Percentiles rank a stretch among this genome's conserved stretches.
These are phyloP conservation scores for Neurospora africana DNA, from an alignment of 495 filamentous ascomycete genomes.

Conservation along the genomic window DNA sequence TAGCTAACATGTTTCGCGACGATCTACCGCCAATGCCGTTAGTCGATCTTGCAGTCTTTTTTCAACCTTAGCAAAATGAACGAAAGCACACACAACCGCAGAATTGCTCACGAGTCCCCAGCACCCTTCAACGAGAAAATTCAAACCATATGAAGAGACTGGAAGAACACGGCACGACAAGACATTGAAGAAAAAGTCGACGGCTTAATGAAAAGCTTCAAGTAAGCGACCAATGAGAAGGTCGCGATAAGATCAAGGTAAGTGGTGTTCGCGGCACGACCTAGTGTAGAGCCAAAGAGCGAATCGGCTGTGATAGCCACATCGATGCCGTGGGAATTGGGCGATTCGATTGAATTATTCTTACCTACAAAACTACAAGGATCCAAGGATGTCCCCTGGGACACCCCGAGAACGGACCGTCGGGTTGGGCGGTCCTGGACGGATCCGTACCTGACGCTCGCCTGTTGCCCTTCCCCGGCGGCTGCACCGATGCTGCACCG, in stretches of 20 bases:
- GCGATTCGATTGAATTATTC: slow-evolving; percentile 9
- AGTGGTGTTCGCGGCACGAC: background rate
- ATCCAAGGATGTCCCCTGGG: background rate
- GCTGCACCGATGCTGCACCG: background rate
- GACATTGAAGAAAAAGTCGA: background rate
- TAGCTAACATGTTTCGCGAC: background rate
- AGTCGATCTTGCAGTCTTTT: background rate
- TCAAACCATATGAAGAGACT: background rate
- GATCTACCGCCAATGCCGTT: background rate
- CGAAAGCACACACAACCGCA: background rate
- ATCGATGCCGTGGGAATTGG: slow-evolving; percentile 2
- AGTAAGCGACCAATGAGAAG: slow-evolving; percentile 2
- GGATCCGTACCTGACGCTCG: background rate
- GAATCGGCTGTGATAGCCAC: slow-evolving; percentile 6
- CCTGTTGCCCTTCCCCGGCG: background rate
- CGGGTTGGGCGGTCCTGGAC: background rate
- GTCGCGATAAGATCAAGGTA: slow-evolving; percentile 2
- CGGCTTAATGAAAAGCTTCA: background rate
- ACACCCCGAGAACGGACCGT: background rate
- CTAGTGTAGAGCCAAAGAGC: slow-evolving; percentile 1
- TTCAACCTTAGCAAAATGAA: background rate
- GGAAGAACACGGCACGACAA: background rate
- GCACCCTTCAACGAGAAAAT: background rate
- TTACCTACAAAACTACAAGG: slow-evolving; percentile 4
- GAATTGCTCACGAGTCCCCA: background rate